Evolutionary conservation across 2,329 filamentous ascomycete species (phyloP).

Genomic region (Blastomyces silverae): DNA sequence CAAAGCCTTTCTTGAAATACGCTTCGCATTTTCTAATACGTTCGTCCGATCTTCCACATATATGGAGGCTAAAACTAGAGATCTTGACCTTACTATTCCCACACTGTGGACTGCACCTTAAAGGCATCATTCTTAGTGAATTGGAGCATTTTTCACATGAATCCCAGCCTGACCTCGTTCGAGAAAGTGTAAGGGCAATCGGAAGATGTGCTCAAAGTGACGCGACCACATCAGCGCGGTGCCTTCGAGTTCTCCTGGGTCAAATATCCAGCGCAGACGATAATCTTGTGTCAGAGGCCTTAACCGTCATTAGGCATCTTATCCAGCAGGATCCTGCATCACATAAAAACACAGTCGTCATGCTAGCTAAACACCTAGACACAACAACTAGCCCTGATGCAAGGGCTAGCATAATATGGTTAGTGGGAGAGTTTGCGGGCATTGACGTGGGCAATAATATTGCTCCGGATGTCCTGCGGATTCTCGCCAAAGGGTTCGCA

Average conservation of each 20-base stretch:
- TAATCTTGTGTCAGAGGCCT: slow-evolving; percentile 79
- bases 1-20: slow-evolving; percentile 78
- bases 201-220: slow-evolving; percentile 85
- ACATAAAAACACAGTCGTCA: slow-evolving; percentile 78
- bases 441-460: slow-evolving; percentile 77
- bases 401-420: slow-evolving; percentile 91
- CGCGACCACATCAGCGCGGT: slow-evolving; percentile 63
- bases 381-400: slow-evolving; percentile 80
- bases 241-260: slow-evolving; percentile 71
- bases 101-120: slow-evolving; percentile 64
- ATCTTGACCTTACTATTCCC: slow-evolving; percentile 86
- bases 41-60: slow-evolving; percentile 67
- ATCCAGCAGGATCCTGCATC: slow-evolving; percentile 82
- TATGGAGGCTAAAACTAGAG: slow-evolving; percentile 90
- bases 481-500: slow-evolving; percentile 76
- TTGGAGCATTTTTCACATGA: slow-evolving; percentile 84
- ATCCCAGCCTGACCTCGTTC: slow-evolving; percentile 68
- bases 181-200: slow-evolving; percentile 85
- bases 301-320: slow-evolving; percentile 90
- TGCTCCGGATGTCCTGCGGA: slow-evolving; percentile 82
- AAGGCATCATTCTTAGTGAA: slow-evolving; percentile 83
- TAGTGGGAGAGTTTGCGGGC: slow-evolving; percentile 89
- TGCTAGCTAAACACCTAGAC: slow-evolving; percentile 85
- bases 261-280: slow-evolving; percentile 87
- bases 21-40: slow-evolving; percentile 83